Evolutionary conservation across 768 basidiomycete genomes (phyloP).

Genomic region (Psilocybe subaeruginosa): DNA sequence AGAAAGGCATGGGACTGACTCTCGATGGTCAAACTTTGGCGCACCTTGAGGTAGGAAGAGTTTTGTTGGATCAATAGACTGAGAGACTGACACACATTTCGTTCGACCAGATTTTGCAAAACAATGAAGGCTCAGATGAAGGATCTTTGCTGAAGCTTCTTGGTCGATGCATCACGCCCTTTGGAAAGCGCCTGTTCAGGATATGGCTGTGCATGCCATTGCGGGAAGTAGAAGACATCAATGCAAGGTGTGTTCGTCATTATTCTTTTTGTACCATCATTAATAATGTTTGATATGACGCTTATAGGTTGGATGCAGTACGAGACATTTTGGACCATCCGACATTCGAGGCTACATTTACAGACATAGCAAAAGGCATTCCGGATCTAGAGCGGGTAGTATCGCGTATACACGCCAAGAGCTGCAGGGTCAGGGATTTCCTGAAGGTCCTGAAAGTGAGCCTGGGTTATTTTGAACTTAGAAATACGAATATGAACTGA

Average conservation of each 20-base stretch:
- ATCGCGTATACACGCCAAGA: conserved; percentile 93
- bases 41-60: conserved; percentile 78
- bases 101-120: conserved; percentile 68
- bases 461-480: background rate
- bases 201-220: conserved; percentile 97
- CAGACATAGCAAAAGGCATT: conserved; percentile 73
- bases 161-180: conserved; percentile 86
- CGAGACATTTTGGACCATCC: conserved; percentile 85
- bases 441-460: conserved; percentile 76
- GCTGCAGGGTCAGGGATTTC: conserved; percentile 87
- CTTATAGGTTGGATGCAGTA: conserved; percentile 87
- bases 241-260: conserved; percentile 64
- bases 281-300: background rate
- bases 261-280: background rate
- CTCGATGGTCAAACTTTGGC: conserved; percentile 95
- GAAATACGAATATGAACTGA: background rate
- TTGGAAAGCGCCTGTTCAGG: conserved; percentile 94
- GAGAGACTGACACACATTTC: conserved; percentile 1
- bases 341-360: conserved; percentile 77
- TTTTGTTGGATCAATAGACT: background rate
- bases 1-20: conserved; percentile 79
- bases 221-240: conserved; percentile 81
- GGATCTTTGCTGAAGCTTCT: conserved; percentile 87
- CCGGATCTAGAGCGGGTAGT: conserved; percentile 95
- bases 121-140: conserved; percentile 92